Conservation (phyloP, 177 flowering plant genomes). For the Vitis hybrid region DNA sequence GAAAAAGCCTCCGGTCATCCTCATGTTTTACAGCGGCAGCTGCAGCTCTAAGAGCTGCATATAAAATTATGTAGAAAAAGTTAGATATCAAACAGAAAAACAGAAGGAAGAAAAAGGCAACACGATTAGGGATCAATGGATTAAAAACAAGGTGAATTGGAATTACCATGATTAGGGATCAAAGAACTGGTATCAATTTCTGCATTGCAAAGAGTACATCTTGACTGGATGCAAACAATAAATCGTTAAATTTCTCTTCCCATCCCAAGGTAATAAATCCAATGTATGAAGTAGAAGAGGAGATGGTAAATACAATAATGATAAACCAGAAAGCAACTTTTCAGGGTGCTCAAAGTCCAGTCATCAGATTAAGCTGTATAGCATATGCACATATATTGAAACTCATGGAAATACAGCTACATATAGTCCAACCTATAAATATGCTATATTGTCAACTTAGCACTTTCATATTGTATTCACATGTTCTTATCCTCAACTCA, state of each 20-base stretch:
- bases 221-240: slow-evolving; percentile 62
- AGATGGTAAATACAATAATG: no score
- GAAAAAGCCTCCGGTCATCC: slow-evolving; percentile 85
- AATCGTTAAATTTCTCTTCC: slow-evolving; percentile 10
- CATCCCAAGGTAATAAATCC: slow-evolving; percentile 6
- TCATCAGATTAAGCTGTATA: no score
- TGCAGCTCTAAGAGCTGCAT: slow-evolving; percentile 89
- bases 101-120: not conserved
- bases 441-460: no score
- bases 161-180: slow-evolving; percentile 83
- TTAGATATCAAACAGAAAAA: not conserved
- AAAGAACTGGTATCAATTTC: slow-evolving; percentile 69
- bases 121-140: not conserved
- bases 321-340: no score
- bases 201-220: slow-evolving; percentile 76
- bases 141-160: slow-evolving; percentile 3
- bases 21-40: slow-evolving; percentile 88
- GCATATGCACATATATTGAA: no score
- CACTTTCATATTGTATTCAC: no score
- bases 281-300: not conserved
- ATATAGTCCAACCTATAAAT: no score
- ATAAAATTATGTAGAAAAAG: slow-evolving; percentile 13
- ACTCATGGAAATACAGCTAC: no score
- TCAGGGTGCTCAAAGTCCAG: no score
- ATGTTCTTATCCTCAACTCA: no score